These are phyloP conservation scores for Cerrena zonata DNA, from an alignment of 1,284 basidiomycete species.

Conservation along the genomic window DNA sequence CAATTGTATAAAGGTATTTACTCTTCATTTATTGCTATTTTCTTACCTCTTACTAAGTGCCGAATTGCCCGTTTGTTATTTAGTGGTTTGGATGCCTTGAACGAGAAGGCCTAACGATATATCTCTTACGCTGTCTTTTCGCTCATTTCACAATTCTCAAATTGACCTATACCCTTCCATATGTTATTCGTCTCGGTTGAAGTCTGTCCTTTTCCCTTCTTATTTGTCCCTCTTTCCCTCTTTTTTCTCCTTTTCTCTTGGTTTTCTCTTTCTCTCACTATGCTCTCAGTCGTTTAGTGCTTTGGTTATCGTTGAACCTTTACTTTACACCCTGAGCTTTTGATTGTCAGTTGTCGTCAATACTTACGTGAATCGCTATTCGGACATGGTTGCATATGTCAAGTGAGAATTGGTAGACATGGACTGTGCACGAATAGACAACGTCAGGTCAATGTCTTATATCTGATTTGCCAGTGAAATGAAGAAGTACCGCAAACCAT, in stretches of 20 bases:
- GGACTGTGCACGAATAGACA: no score
- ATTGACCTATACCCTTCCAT: neutral
- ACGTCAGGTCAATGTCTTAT: no score
- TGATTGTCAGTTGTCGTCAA: neutral
- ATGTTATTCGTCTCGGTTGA: neutral
- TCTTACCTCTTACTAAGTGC: no score
- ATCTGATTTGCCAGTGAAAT: no score
- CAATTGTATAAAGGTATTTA: neutral
- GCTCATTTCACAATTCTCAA: neutral
- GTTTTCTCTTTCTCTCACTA: neutral
- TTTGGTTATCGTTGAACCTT: neutral
- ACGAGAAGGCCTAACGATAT: neutral
- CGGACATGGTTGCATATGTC: no score
- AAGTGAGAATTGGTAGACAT: no score
- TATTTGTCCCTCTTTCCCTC: neutral
- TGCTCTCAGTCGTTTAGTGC: neutral
- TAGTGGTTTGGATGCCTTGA: neutral
- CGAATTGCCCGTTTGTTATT: no score
- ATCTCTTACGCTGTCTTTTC: neutral
- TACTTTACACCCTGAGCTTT: neutral
- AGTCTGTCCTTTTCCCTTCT: neutral
- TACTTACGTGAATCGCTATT: no score
- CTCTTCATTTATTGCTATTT: no score
- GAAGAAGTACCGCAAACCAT: no score
- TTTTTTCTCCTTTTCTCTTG: neutral